Evolutionary conservation across 345 rosid species (phyloP).

Genomic region (Cardiospermum halicacabum): DNA sequence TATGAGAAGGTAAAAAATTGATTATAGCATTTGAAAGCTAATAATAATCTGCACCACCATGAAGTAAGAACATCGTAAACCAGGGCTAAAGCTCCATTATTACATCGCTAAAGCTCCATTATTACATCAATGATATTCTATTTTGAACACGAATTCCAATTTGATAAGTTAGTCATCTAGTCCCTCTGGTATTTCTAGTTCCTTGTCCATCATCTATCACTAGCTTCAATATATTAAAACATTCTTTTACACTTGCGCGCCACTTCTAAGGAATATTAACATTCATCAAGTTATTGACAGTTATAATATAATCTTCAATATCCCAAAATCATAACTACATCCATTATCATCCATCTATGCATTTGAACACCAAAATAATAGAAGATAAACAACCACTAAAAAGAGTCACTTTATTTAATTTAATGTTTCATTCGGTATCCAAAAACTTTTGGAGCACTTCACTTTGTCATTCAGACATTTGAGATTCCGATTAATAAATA

Average conservation of each 20-base stretch:
- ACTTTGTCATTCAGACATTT: not conserved
- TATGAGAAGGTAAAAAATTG: not conserved
- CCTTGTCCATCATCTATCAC: not conserved
- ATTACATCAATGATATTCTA: not conserved
- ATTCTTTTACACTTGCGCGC: not conserved
- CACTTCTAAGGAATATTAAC: not conserved
- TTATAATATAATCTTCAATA: not conserved
- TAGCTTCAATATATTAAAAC: not conserved
- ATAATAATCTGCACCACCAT: not conserved
- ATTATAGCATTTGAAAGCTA: not conserved
- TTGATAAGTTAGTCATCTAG: not conserved
- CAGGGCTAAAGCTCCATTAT: not conserved
- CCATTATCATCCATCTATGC: no score
- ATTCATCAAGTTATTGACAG: not conserved
- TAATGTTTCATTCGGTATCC: no score
- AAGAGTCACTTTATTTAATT: no score
- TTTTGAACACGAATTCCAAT: not conserved
- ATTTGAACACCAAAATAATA: no score
- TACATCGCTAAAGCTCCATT: not conserved
- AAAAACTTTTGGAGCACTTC: not conserved
- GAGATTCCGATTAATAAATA: not conserved
- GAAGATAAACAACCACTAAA: no score
- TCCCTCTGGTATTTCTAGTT: not conserved
- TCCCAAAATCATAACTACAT: not conserved
- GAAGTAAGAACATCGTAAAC: not conserved